Evolutionary conservation across 805 yeast species (phyloP), one percentile per base, ranked within the genome.

Genomic region (Hemisphaericaspora nanyangensis): DNA sequence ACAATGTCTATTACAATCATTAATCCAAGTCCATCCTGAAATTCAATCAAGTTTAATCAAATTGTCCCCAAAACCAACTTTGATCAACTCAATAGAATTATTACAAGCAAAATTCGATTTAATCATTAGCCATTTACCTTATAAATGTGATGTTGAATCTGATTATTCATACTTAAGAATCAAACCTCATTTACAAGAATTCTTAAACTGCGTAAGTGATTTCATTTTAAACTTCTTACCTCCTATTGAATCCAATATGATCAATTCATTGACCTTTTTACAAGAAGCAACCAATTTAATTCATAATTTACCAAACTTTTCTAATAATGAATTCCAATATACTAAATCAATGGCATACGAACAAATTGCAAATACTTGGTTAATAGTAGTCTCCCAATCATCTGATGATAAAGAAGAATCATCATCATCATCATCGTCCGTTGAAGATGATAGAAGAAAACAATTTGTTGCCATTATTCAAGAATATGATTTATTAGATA

Each of bases 111-210:
- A 79, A 50, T 62, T 75, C 34, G 55, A 68, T 16, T 54, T 52
- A 4, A 74, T 85, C 19, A 50, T 63, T 16, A 56, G 57, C 7
- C 70, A 73, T 43, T 60, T 88, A 47, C 96, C 96, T 1, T 86
- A 84, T 57, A 80, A 81, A 47, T 87, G 86, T 46, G 89, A 85
- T 49, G 68, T 73, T 7, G 68, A 74, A 27, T 77, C 84, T 34
- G 95, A 87, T 57, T 87, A 87, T 54, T 79, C 90, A 4, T 87
- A 78, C 56, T 61, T 84, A 41, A 70, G 95, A 40, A 85, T 88
- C 27, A 79, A 84, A 51, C 76, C 83, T 6, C 61, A 68, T 42
- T 72, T 85, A 45, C 75, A 76, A 42, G 93, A 84, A 48, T 85
- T 87, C 49, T 72, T 85, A 43, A 69, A 72, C 45, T 79, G 86